These are phyloP conservation scores for Peniophora sp. DNA, from an alignment of 1,284 basidiomycete species.

Conservation along the genomic window DNA sequence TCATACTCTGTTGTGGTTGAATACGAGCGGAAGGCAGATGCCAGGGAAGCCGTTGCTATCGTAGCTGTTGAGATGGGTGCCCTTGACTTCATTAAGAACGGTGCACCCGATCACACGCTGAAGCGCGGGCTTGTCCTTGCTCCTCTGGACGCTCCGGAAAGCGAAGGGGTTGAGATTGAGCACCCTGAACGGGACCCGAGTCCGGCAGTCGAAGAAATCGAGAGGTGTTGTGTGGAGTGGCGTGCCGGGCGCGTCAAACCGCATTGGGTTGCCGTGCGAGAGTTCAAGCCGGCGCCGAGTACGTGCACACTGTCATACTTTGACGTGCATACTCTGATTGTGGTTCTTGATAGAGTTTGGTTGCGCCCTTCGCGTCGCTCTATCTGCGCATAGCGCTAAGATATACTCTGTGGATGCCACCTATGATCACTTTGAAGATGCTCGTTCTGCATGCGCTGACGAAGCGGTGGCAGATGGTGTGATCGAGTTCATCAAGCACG, in stretches of 20 bases:
- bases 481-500: conserved; percentile 47
- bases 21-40: conserved; percentile 42
- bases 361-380: conserved; percentile 43
- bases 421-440: conserved; percentile 31
- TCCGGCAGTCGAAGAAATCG: conserved; percentile 31
- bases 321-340: background rate
- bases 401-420: conserved; percentile 41
- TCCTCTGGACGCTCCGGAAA: conserved; percentile 23
- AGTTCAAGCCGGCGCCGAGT: conserved; percentile 38
- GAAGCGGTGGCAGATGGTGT: conserved; percentile 41
- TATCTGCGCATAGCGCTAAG: conserved; percentile 36
- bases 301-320: conserved; percentile 13
- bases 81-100: conserved; percentile 43
- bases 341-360: conserved; percentile 37
- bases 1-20: conserved; percentile 41
- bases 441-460: conserved; percentile 43
- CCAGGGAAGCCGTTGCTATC: conserved; percentile 41
- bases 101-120: conserved; percentile 26
- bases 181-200: conserved; percentile 12
- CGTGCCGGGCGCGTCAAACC: conserved; percentile 37
- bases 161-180: conserved; percentile 7
- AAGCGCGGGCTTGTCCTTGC: conserved; percentile 28
- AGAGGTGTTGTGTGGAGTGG: conserved; percentile 45
- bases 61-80: conserved; percentile 50
- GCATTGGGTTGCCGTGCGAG: conserved; percentile 41